These are phyloP conservation scores for Suhomyces guaymorum DNA, from an alignment of 1,139 yeast species.

Conservation along the genomic window DNA sequence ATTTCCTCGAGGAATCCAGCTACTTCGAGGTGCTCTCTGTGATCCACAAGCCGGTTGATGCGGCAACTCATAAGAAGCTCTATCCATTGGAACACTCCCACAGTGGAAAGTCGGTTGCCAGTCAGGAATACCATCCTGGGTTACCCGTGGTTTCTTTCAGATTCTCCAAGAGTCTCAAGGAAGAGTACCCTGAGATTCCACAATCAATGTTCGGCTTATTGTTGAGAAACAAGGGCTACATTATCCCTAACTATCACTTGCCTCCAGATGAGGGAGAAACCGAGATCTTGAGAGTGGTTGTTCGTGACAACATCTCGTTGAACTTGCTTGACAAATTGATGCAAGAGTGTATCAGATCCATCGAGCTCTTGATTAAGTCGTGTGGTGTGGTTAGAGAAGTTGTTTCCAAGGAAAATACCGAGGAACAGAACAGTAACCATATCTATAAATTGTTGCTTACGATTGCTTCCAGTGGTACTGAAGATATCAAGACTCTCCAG, in stretches of 20 bases:
- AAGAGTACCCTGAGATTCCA: constrained; percentile 78
- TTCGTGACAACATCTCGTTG: constrained; percentile 67
- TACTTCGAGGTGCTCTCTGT: constrained; percentile 76
- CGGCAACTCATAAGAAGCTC: constrained; percentile 13
- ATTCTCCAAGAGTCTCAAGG: constrained; percentile 57
- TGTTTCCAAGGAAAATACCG: constrained; percentile 20
- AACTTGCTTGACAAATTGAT: constrained; percentile 74
- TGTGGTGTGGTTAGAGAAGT: constrained; percentile 30
- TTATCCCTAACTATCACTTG: constrained; percentile 85
- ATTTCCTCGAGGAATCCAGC: constrained; percentile 62
- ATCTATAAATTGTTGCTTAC: constrained; percentile 38
- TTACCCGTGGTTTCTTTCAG: constrained; percentile 89
- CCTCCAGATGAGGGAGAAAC: constrained; percentile 57
- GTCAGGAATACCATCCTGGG: constrained; percentile 63
- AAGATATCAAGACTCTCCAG: constrained; percentile 29
- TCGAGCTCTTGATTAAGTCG: constrained; percentile 52
- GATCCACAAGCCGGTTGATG: constrained; percentile 57
- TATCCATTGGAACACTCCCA: constrained; percentile 27
- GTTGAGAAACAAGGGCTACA: constrained; percentile 80
- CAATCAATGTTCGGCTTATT: constrained; percentile 73
- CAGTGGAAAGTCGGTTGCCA: constrained; percentile 19
- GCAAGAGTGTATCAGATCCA: constrained; percentile 59
- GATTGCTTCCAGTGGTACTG: constrained; percentile 42
- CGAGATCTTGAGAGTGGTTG: constrained; percentile 85
- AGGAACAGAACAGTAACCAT: constrained; percentile 22